Conservation (phyloP, 2,329 filamentous ascomycete genomes). For the Fusarium virguliforme region DNA sequence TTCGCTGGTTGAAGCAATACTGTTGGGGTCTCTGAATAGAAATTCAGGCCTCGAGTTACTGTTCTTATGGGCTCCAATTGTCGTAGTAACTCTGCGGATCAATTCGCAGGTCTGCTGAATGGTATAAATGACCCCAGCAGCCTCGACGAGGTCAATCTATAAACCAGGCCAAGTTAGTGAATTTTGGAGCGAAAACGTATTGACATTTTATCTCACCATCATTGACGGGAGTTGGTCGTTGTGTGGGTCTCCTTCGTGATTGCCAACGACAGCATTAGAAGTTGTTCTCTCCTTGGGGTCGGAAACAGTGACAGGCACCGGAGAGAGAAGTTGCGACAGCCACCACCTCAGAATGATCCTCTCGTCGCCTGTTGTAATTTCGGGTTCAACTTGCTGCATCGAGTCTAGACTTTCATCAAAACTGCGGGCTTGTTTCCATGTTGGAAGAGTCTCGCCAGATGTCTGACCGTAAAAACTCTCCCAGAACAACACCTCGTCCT, state of each 20-base stretch:
- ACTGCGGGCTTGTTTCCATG: too few species aligned
- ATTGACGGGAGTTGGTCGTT: too few species aligned
- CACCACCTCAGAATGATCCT: too few species aligned
- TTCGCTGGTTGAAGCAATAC: constrained; percentile 9
- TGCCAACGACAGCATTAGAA: too few species aligned
- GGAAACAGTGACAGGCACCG: too few species aligned
- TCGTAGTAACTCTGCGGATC: constrained; percentile 11
- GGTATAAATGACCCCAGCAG: constrained; percentile 1
- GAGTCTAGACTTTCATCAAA: too few species aligned
- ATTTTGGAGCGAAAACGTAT: not conserved
- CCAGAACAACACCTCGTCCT: not conserved
- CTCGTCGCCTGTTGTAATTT: too few species aligned
- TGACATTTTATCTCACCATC: constrained; percentile 4
- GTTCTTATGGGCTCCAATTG: constrained; percentile 17
- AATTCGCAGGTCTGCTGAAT: constrained; percentile 14
- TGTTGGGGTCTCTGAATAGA: not conserved
- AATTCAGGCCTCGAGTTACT: not conserved
- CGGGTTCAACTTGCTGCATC: too few species aligned
- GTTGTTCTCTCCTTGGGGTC: too few species aligned
- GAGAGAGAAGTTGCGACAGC: too few species aligned
- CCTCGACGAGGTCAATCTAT: constrained; percentile 15
- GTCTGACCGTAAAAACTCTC: not conserved
- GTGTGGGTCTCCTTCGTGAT: too few species aligned
- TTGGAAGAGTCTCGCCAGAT: not conserved
- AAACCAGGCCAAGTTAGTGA: constrained; percentile 1